Base-by-base conservation (phyloP, 2,329 filamentous ascomycete genomes). In the Claviceps arundinis region DNA sequence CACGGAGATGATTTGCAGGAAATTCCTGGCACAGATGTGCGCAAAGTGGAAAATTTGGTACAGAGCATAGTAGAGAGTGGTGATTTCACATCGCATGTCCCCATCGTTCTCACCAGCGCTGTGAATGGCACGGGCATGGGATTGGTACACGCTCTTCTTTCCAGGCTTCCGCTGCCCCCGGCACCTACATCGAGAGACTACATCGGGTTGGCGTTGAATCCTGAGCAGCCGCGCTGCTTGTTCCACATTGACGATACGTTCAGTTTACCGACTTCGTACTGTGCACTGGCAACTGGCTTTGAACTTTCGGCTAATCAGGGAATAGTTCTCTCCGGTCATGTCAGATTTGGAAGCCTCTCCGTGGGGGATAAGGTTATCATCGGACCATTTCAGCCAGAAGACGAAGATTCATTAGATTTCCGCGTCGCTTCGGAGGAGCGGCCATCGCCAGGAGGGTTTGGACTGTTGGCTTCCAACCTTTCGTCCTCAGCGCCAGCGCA, bases 201-300 rank as follows among this genome's bases (percentile, higher is more conserved):
- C 55, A 68, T 76, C n/a, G 76, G 76, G 1, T 70, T 70, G 43
- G 71, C 71, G 1, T 62, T 81, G 50, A 81, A 81, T 53, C 79
- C 80, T 0, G 74, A 81, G 54, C 75, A 79, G 52, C 78, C 81
- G 1, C 71, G 72, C 4, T 78, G 78, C 37, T 70, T 96, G 2
- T 97, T 97, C 61, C 87, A 96, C 62, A 79, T 97, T 24, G 91
- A 97, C 63, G 91, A 96, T 59, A 82, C 89, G 1, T 97, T 95
- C 65, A 86, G 79, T 53, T 77, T 90, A 14, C 79, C 84, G 1
- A 77, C 78, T 1, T 80, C 81, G 1, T 82, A 81, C 56, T 55
- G 56, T 59, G 55, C 49, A 11, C 50, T 63, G 40, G 51, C 57
- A 22, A 57, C 56, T 6, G 55, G 52, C 14, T 44, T 55, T 5